Conservation (phyloP, 208 protist genomes). For the Wallacemonas sp. region DNA sequence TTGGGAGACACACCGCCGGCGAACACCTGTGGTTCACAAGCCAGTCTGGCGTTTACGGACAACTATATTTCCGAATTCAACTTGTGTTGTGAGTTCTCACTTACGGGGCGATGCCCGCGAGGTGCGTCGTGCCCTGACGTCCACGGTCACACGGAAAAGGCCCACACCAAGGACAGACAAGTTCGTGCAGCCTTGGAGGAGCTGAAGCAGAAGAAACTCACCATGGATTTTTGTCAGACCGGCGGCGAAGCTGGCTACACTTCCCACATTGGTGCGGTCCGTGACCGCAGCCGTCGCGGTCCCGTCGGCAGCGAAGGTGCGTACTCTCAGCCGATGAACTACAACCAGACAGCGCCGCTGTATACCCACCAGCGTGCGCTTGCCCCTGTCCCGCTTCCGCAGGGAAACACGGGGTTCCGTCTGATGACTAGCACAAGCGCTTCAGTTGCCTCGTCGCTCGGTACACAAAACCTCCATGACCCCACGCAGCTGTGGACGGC, state of each 20-base stretch:
- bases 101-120: constrained; percentile 36
- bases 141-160: constrained; percentile 42
- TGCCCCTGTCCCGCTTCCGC: not conserved
- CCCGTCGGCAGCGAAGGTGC: not conserved
- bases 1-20: constrained; percentile 16
- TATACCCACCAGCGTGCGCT: constrained; percentile 10
- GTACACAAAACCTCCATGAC: not conserved
- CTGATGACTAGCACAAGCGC: not conserved
- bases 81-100: constrained; percentile 51
- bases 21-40: not conserved
- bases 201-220: constrained; percentile 33
- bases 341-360: not conserved
- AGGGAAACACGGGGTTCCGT: not conserved
- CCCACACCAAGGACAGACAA: constrained; percentile 43
- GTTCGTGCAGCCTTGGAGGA: constrained; percentile 38
- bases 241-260: not conserved
- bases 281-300: not conserved
- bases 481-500: not conserved
- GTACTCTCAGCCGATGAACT: not conserved
- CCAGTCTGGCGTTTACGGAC: constrained; percentile 18
- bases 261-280: not conserved
- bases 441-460: not conserved
- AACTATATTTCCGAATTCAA: constrained; percentile 52
- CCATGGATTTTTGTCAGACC: not conserved
- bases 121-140: constrained; percentile 38